Evolutionary conservation across 2,329 filamentous ascomycete species (phyloP).

Genomic region (Knufia petricola): DNA sequence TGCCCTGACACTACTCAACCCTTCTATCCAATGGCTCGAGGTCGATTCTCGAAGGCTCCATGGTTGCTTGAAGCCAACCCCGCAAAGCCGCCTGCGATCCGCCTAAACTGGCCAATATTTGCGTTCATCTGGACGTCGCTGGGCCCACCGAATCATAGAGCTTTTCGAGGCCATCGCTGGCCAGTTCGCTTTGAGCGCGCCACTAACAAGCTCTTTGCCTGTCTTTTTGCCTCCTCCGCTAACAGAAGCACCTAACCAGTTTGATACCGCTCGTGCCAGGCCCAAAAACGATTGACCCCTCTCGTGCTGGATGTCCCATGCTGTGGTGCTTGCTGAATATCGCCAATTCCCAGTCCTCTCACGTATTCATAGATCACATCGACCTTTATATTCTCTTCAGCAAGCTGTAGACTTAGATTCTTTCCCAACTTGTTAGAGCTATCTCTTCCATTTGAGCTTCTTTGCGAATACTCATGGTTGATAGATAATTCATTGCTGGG

Average conservation of each 20-base stretch:
- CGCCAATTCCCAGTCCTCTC: neutral
- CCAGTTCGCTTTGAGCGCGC: conserved; percentile 9
- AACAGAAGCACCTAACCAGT: neutral
- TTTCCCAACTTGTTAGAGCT: neutral
- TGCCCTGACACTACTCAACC: conserved; percentile 4
- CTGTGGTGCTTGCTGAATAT: conserved; percentile 3
- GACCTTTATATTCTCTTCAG: conserved; percentile 1
- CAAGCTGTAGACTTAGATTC: neutral
- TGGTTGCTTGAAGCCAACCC: conserved; percentile 5
- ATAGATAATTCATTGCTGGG: neutral
- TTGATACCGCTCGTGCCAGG: neutral
- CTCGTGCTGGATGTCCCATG: neutral
- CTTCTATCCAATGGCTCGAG: neutral
- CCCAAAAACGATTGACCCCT: conserved; percentile 9
- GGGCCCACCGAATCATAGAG: conserved; percentile 1
- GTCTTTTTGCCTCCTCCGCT: conserved; percentile 6
- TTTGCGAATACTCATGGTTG: neutral
- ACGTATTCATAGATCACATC: neutral
- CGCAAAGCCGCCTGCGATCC: conserved; percentile 6
- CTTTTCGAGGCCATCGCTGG: conserved; percentile 2
- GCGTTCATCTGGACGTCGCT: neutral
- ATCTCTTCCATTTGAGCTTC: neutral
- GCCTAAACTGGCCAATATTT: conserved; percentile 3
- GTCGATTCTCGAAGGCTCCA: neutral
- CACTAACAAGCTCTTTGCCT: conserved; percentile 10